Base-by-base conservation (phyloP, 495 filamentous ascomycete species). In the Daldinia bambusicola region DNA sequence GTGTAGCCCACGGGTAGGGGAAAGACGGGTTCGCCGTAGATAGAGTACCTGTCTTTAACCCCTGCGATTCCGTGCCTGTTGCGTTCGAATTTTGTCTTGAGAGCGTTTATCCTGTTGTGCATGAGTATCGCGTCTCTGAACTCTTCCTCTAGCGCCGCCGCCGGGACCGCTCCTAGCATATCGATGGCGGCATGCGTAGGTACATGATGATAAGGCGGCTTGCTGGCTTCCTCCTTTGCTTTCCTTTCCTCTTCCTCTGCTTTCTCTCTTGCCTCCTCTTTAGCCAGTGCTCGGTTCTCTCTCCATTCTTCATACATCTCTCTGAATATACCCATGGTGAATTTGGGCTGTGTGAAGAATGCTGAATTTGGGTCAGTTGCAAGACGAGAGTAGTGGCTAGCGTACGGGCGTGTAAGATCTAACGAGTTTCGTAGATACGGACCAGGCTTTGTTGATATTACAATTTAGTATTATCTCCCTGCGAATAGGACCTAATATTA, bases 121-220 rank as follows among this genome's bases (percentile, higher is more conserved):
- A 82, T 81, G 50, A 80, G 74, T 65, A 84, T 84, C 63, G 56
- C 78, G 40, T 68, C 66, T 30, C 81, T 66, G 56, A 84, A 82
- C 20, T 68, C 75, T 5, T 82, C 74, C 60, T n/a, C 80, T 81
- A 82, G 83, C 87, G 26, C 74, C 80, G 0, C 81, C 76, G 6
- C n/a, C n/a, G 87, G 88, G 2, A 84, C 83, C 16, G 82, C 80
- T n/a, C 82, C 79, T 43, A 88, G 60, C 55, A 88, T 84, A 70
- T 91, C 87, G 41, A 79, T 72, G 55, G 84, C 84, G 43, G 87
- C 87, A 76, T 89, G 87, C 34, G 79, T 86, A 22, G 85, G 84
- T n/a, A 87, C 72, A 66, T 89, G 87, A 63, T 76, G 81, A 72
- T 89, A 89, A 16, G 82, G 82, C 30, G 76, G 20, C 70, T 84